These are phyloP conservation scores for Lentinula novae-zelandiae DNA, from an alignment of 1,284 basidiomycete species.

Conservation along the genomic window DNA sequence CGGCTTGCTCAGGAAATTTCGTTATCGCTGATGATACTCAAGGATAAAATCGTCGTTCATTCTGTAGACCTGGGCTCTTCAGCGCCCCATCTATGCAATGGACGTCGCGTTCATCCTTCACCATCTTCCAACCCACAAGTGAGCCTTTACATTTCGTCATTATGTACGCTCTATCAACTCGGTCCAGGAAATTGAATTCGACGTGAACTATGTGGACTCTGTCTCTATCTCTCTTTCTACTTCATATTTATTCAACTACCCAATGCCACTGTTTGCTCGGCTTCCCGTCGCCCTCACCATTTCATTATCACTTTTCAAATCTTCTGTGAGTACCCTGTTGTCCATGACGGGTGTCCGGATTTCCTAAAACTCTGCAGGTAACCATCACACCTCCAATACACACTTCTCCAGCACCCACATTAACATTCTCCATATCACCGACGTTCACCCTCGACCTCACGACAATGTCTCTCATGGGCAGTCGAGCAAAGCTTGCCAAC, in stretches of 20 bases:
- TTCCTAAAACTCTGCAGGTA: conserved; percentile 33
- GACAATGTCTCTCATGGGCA: conserved; percentile 77
- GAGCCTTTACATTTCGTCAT: conserved; percentile 10
- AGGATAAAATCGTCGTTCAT: conserved; percentile 77
- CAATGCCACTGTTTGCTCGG: conserved; percentile 73
- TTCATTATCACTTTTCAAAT: conserved; percentile 72
- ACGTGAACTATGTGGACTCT: conserved; percentile 66
- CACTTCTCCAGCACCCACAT: conserved; percentile 42
- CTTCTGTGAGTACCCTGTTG: conserved; percentile 43
- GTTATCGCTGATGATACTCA: conserved; percentile 8
- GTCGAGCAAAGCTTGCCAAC: conserved; percentile 78
- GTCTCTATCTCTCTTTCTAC: conserved; percentile 77
- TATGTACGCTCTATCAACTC: neutral
- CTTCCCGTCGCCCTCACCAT: conserved; percentile 77
- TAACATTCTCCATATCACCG: conserved; percentile 61
- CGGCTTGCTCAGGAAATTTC: neutral
- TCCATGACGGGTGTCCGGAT: neutral
- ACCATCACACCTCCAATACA: conserved; percentile 46
- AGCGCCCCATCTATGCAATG: conserved; percentile 62
- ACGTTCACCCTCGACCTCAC: conserved; percentile 66
- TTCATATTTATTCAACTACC: conserved; percentile 80
- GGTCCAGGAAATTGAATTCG: conserved; percentile 54
- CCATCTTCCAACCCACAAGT: conserved; percentile 5
- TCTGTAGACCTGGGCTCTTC: conserved; percentile 69
- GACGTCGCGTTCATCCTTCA: conserved; percentile 36